These are phyloP conservation scores for Scheffersomyces lignicola DNA, from an alignment of 1,139 yeast species.

Conservation along the genomic window DNA sequence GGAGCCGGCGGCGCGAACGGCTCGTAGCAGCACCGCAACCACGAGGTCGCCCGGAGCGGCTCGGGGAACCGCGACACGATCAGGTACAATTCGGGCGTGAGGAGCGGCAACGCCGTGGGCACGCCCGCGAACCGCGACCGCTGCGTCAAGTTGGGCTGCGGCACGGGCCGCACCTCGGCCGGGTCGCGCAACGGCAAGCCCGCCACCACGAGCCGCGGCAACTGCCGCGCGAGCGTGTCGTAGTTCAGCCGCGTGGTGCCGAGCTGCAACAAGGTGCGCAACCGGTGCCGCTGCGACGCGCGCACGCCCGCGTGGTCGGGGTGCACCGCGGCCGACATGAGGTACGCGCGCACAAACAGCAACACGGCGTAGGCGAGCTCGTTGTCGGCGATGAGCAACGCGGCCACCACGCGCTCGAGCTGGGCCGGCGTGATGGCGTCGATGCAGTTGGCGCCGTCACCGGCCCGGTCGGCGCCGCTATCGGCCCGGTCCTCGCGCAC, in stretches of 20 bases:
- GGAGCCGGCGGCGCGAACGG: conserved; percentile 32
- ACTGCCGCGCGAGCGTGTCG: conserved; percentile 51
- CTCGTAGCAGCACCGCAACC: conserved; percentile 93
- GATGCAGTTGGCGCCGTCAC: conserved; percentile 35
- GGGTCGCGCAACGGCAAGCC: conserved; percentile 27
- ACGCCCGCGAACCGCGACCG: conserved; percentile 40
- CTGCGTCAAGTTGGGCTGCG: conserved; percentile 30
- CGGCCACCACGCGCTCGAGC: conserved; percentile 31
- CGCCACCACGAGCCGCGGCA: conserved; percentile 61
- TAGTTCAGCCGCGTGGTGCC: conserved; percentile 35
- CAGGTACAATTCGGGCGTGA: conserved; percentile 56
- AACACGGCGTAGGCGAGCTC: conserved; percentile 35
- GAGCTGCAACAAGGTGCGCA: conserved; percentile 33
- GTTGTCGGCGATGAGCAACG: conserved; percentile 36
- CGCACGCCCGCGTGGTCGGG: conserved; percentile 27
- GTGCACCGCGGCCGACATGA: conserved; percentile 41
- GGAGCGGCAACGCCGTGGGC: conserved; percentile 60
- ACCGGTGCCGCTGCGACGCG: conserved; percentile 35
- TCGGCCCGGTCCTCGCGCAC: conserved; percentile 33
- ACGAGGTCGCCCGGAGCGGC: conserved; percentile 88
- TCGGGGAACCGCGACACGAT: conserved; percentile 70
- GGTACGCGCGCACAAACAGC: conserved; percentile 39
- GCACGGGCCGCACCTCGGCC: conserved; percentile 18
- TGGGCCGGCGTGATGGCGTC: conserved; percentile 37
- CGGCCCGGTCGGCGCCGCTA: conserved; percentile 37